Base-by-base conservation (phyloP, 768 basidiomycete species). In the Flagelloscypha sp. region DNA sequence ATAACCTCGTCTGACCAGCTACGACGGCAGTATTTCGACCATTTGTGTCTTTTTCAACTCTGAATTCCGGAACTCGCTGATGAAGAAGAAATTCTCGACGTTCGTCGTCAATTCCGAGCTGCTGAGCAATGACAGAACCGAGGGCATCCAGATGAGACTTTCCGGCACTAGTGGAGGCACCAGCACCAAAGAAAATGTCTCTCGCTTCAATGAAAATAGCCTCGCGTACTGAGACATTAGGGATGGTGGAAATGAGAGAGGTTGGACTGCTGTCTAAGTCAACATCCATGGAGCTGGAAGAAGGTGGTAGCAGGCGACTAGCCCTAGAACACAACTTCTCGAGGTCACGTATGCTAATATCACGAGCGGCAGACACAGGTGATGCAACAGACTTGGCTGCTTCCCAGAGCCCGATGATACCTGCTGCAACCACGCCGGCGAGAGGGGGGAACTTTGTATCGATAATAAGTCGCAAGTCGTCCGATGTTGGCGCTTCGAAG, bases 171-270 rank as follows among this genome's bases (percentile, higher is more conserved):
- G 76, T 79, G 32, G 70, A 63, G 4, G 63, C 56, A 11, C 76
- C 74, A 17, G 77, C 70, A 24, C 88, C 87, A 45, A 95, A 88
- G 61, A 99, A 97, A 16, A 94, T 75, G 53, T 98, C 95, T 13
- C 83, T 70, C 0, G 87, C 86, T 50, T 92, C 86, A 27, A 88
- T 64, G 48, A 81, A 92, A 20, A 97, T 76, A 35, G 92, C 88
- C 55, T 98, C 93, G 27, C 90, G 78, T 2, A 93, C 52, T 0
- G 70, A 58, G 4, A 82, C 76, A 50, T 89, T 87, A 4, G 81
- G 63, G 46, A 89, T 76, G 29, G 81, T 48, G 10, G 57, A 48
- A 8, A 62, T 52, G 6, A 79, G 51, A 3, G 62, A 50, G 6
- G 43, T 50, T 27, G 27, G 32, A 6, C 36, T 30, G n/a, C 42